A percentile compares a stretch with the other conserved stretches of the same genome.
Conservation (phyloP, 2,329 filamentous ascomycete genomes). For the Epichloe sp. region DNA sequence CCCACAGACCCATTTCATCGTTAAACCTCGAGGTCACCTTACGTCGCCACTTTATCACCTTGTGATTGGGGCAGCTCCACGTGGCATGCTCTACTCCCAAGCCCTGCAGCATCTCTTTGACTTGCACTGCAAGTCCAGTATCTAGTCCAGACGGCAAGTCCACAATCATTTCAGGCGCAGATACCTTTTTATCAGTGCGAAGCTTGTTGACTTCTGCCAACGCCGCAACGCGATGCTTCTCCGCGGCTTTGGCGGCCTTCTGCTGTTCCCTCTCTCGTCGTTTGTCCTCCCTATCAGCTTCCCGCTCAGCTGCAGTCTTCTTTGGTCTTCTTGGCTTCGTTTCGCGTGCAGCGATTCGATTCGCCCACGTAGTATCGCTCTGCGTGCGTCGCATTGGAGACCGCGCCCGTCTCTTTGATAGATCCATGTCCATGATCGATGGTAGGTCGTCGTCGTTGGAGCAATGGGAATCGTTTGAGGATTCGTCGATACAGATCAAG, state of each 20-base stretch:
- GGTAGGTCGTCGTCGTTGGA: conserved; percentile 38
- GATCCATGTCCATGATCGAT: conserved; percentile 29
- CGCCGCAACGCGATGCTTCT: conserved; percentile 53
- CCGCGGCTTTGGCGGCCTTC: conserved; percentile 46
- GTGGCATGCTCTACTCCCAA: conserved; percentile 33
- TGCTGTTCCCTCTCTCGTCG: conserved; percentile 42
- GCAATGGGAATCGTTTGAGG: conserved; percentile 16
- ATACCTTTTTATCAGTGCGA: conserved; percentile 56
- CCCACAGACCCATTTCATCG: conserved; percentile 48
- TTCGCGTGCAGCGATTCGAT: conserved; percentile 20
- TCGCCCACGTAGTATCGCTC: conserved; percentile 16
- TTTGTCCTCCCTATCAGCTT: conserved; percentile 39
- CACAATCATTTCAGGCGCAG: conserved; percentile 65
- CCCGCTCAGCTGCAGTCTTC: conserved; percentile 4
- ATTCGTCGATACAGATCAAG: conserved; percentile 25
- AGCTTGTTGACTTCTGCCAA: conserved; percentile 62
- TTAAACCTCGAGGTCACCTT: conserved; percentile 53
- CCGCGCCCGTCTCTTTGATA: conserved; percentile 12
- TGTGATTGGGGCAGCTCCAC: conserved; percentile 33
- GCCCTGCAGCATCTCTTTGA: conserved; percentile 36
- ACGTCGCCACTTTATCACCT: conserved; percentile 54
- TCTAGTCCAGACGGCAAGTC: conserved; percentile 49
- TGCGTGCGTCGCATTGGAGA: conserved; percentile 17
- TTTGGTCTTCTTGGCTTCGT: conserved; percentile 35
- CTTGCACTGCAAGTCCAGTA: conserved; percentile 29